Evolutionary conservation across 495 filamentous ascomycete species (phyloP).

Genomic region (Penicillium silybi): DNA sequence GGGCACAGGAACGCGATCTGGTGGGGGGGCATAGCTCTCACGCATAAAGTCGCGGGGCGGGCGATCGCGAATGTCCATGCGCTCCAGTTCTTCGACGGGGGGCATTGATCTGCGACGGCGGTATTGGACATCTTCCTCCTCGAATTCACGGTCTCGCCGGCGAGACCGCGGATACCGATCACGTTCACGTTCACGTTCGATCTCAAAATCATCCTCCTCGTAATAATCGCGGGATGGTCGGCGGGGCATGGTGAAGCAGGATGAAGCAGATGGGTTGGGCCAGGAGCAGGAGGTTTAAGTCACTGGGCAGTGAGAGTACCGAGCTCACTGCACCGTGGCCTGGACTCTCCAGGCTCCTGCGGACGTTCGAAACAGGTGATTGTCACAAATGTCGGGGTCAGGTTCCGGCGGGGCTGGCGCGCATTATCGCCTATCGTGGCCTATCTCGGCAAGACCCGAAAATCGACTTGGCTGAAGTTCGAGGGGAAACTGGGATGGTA

Average conservation of each 20-base stretch:
- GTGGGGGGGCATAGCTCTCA: slow-evolving; percentile 14
- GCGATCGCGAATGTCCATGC: slow-evolving; percentile 26
- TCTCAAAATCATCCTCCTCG: slow-evolving; percentile 27
- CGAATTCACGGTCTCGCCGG: slow-evolving; percentile 18
- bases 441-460: slow-evolving; percentile 2
- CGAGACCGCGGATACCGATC: slow-evolving; percentile 14
- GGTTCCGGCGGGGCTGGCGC: slow-evolving; percentile 3
- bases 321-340: background rate
- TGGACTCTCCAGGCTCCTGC: background rate
- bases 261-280: background rate
- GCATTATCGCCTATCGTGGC: background rate
- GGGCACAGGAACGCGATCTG: slow-evolving; percentile 20
- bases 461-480: background rate
- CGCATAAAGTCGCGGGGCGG: slow-evolving; percentile 25
- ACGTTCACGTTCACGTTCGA: slow-evolving; percentile 25
- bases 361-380: background rate
- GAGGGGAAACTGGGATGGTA: background rate
- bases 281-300: background rate
- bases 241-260: slow-evolving; percentile 28
- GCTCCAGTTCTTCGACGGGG: slow-evolving; percentile 30
- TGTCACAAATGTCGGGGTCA: background rate
- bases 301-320: background rate
- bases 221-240: slow-evolving; percentile 31
- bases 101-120: slow-evolving; percentile 26
- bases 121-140: slow-evolving; percentile 20